Evolutionary conservation across 106 monocot species (phyloP).

Genomic region (Dendrobium catenatum): DNA sequence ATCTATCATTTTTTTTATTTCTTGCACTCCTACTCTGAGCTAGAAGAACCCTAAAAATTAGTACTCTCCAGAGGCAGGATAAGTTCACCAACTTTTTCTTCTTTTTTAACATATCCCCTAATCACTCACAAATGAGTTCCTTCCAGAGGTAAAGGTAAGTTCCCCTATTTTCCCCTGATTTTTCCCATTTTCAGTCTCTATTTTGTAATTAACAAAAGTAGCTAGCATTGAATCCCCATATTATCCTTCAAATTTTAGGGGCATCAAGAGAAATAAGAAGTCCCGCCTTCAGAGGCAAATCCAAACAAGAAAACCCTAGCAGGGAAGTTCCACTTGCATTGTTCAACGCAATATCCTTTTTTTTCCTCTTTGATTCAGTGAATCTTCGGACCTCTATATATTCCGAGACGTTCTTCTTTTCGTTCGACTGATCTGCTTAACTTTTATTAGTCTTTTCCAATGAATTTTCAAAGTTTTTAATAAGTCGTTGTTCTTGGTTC

Average conservation of each 20-base stretch:
- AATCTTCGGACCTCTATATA: neutral
- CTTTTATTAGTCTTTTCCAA: too few species aligned
- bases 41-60: slow-evolving; percentile 1
- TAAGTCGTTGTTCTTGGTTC: neutral
- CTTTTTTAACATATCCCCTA: neutral
- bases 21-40: neutral
- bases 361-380: neutral
- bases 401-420: too few species aligned
- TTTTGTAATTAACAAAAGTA: neutral
- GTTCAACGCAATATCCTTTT: neutral
- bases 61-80: neutral
- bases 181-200: neutral
- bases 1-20: too few species aligned
- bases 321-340: neutral
- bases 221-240: neutral
- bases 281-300: neutral
- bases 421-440: too few species aligned
- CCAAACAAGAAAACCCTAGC: neutral
- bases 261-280: neutral
- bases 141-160: too few species aligned
- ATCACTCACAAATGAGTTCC: too few species aligned
- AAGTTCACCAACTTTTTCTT: neutral
- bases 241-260: neutral
- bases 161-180: neutral
- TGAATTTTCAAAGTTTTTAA: neutral